phyloP scores from a whole-genome alignment of 164 flowering plant species.

The Saururus chinensis region DNA sequence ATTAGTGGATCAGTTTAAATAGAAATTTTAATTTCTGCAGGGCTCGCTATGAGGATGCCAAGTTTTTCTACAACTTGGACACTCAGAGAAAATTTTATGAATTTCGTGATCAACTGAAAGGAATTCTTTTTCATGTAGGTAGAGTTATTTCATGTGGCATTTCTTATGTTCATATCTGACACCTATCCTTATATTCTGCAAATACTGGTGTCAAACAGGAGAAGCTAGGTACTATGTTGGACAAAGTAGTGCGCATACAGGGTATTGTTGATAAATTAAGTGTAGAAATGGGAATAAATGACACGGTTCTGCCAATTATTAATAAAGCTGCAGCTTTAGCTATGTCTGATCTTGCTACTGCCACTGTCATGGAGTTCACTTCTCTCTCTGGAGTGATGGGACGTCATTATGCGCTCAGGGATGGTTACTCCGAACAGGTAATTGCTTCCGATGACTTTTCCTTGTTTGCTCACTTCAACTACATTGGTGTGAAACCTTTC shows the following conservation, averaged over 20 bases:
- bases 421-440: slow-evolving; percentile 83
- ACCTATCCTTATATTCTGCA: background rate
- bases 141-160: background rate
- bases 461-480: background rate
- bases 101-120: slow-evolving; percentile 61
- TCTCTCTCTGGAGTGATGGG: slow-evolving; percentile 93
- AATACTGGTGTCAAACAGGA: slow-evolving; percentile 36
- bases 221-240: slow-evolving; percentile 89
- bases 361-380: slow-evolving; percentile 91
- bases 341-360: slow-evolving; percentile 89
- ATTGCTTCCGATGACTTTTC: background rate
- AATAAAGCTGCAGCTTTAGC: slow-evolving; percentile 82
- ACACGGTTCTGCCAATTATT: slow-evolving; percentile 28
- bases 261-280: slow-evolving; percentile 42
- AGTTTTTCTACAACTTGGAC: slow-evolving; percentile 90
- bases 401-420: slow-evolving; percentile 86
- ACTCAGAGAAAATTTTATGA: slow-evolving; percentile 54
- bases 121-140: slow-evolving; percentile 92
- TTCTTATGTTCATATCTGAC: background rate
- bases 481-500: background rate
- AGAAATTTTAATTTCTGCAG: slow-evolving; percentile 21
- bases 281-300: slow-evolving; percentile 33
- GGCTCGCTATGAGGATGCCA: slow-evolving; percentile 99
- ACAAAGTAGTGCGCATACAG: slow-evolving; percentile 68
- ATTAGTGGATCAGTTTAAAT: background rate